phyloP scores from a whole-genome alignment of 2,329 filamentous ascomycete genomes.

The Byssochlamys sp. region DNA sequence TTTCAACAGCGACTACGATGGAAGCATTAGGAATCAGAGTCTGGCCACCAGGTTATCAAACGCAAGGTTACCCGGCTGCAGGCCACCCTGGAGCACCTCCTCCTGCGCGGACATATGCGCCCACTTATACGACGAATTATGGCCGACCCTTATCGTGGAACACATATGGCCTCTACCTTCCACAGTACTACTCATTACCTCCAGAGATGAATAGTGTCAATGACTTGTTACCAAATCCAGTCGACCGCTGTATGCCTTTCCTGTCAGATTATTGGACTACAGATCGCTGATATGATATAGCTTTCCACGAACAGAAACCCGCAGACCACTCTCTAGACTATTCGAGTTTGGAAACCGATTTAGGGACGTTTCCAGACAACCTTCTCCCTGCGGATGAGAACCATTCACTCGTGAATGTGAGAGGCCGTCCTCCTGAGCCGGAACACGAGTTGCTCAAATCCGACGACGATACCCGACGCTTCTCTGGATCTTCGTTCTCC shows the following conservation, averaged over 20 bases:
- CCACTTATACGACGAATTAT: not conserved
- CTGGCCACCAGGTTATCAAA: not conserved
- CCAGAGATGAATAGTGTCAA: not conserved
- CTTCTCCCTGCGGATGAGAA: not conserved
- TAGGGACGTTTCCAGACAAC: not conserved
- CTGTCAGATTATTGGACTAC: not conserved
- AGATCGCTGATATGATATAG: not conserved
- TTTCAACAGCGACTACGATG: not conserved
- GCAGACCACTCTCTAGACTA: not conserved
- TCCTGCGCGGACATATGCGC: not conserved
- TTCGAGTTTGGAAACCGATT: not conserved
- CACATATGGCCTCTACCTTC: not conserved
- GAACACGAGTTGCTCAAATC: not conserved
- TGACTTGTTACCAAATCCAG: not conserved
- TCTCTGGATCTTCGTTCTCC: slow-evolving; percentile 65
- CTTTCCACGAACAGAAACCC: not conserved
- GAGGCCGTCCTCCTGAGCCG: not conserved
- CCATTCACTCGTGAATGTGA: not conserved
- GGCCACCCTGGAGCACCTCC: not conserved
- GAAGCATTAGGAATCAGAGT: not conserved
- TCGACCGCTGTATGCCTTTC: not conserved
- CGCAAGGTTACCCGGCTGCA: not conserved
- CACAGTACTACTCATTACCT: not conserved
- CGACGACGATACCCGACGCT: slow-evolving; percentile 34
- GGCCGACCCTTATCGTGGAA: not conserved